Evolutionary conservation across 495 filamentous ascomycete genomes (phyloP), one percentile per base, ranked within the genome.

Genomic region (Aspergillus saccharolyticus): DNA sequence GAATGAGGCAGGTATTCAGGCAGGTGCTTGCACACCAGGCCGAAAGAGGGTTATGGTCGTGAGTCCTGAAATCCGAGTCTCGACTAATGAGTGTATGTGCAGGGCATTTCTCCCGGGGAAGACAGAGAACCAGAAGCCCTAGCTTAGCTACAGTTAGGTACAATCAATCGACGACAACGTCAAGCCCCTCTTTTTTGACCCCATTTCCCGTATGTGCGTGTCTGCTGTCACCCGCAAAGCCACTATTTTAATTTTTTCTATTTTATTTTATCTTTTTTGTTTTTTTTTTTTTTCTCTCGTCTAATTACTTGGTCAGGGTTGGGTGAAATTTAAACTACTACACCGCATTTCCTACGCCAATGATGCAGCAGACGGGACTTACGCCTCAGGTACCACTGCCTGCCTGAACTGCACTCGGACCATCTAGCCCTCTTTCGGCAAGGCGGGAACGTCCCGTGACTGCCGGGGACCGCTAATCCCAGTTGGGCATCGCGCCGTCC

Each of bases 401-500:
- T 39, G 33, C 33, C 33, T 39, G 33, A 39, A 39, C 33, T 39
- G 33, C 2, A 39, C 33, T 6, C 7, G 33, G 33, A 15, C 33
- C 4, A 12, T 16, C 24, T 44, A 21, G 9, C 9, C 44, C 44
- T 46, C 21, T 19, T 46, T 46, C 55, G 49, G 22, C 39, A 25
- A 60, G n/a, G 43, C 44, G 53, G 24, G 45, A 47, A 45, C 30
- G 54, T 64, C 70, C 69, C 69, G 70, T 75, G 72, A 74, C 67
- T 59, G 53, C 25, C 21, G 33, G 21, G 54, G 52, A 39, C 39
- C 69, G 62, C 72, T 75, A 75, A 66, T 12, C 70, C 62, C 16
- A 1, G 57, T 65, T 19, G 19, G 62, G 63, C 17, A 18, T 55
- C 28, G 59, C 49, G 42, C 48, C 54, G 47, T 54, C 52, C n/a